Conservation (phyloP, 2,329 filamentous ascomycete species). For the Penicillium sp. region DNA sequence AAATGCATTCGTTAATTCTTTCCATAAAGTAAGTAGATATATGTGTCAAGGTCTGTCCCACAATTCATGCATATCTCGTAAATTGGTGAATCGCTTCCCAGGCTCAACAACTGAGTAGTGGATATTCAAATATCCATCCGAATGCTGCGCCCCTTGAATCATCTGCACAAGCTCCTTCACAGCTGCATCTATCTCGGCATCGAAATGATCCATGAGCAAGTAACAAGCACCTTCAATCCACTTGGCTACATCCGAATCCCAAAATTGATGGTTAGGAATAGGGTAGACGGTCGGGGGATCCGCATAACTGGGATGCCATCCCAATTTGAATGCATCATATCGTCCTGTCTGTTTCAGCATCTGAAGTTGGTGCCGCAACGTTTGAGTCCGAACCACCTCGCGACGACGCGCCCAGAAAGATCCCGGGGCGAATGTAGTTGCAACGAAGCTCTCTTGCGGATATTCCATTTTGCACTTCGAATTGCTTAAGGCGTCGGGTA, state of each 20-base stretch:
- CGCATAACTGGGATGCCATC: conserved; percentile 61
- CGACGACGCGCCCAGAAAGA: conserved; percentile 46
- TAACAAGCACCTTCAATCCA: conserved; percentile 68
- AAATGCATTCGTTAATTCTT: too few relatives aligned
- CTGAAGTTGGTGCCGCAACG: conserved; percentile 57
- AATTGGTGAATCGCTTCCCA: conserved; percentile 59
- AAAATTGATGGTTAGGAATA: conserved; percentile 62
- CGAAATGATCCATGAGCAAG: conserved; percentile 49
- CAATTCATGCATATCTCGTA: conserved; percentile 66
- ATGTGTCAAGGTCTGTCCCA: conserved; percentile 24
- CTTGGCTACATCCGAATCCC: conserved; percentile 64
- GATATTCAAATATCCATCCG: conserved; percentile 67
- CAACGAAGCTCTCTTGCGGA: conserved; percentile 47
- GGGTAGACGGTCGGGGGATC: conserved; percentile 59
- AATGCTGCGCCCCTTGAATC: conserved; percentile 61
- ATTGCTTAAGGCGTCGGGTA: too few relatives aligned
- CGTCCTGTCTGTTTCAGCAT: conserved; percentile 60
- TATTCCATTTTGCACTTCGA: conserved; percentile 42
- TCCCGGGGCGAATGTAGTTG: conserved; percentile 36
- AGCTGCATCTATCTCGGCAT: conserved; percentile 54
- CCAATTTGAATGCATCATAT: conserved; percentile 62
- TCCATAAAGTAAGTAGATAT: too few relatives aligned
- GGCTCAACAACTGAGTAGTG: conserved; percentile 66
- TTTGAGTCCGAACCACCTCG: conserved; percentile 48
- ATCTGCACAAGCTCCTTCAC: conserved; percentile 62